phyloP scores from a whole-genome alignment of 176 grass and related monocot genomes.

The Eleusine coracana region DNA sequence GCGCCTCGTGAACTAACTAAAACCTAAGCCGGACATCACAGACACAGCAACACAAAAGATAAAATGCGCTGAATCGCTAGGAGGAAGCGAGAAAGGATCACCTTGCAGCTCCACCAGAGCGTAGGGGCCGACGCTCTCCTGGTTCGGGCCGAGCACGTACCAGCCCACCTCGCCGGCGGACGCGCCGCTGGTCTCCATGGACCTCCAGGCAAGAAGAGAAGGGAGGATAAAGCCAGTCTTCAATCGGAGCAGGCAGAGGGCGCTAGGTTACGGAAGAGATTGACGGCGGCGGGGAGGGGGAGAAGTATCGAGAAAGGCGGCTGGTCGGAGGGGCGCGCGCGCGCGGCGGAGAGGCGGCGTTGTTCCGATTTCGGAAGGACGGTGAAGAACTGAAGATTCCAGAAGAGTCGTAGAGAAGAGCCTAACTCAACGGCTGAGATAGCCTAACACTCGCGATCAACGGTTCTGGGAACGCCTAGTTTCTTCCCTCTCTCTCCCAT shows the following conservation, averaged over 20 bases:
- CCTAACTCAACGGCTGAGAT: background rate
- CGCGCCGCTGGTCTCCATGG: constrained; percentile 53
- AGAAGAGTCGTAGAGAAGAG: background rate
- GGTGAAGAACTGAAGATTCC: background rate
- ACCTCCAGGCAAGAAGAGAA: constrained; percentile 37
- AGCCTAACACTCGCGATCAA: background rate
- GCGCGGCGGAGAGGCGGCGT: background rate
- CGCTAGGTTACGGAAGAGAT: background rate
- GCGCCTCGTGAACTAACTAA: background rate
- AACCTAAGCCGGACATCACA: constrained; percentile 15
- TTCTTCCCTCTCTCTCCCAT: background rate
- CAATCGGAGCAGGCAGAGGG: background rate
- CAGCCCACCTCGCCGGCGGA: constrained; percentile 52
- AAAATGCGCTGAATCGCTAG: background rate
- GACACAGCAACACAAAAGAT: background rate
- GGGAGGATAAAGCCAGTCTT: constrained; percentile 14
- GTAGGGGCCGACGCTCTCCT: constrained; percentile 88
- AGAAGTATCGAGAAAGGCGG: background rate
- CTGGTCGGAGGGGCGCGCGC: constrained; percentile 13
- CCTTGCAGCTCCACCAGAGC: constrained; percentile 73
- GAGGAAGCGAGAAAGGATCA: background rate
- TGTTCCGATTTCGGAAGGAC: background rate
- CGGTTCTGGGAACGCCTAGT: background rate
- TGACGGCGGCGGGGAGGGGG: background rate
- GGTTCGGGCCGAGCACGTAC: constrained; percentile 87